Conservation (phyloP, 2,329 filamentous ascomycete genomes). For the Domatiomyces globalis region DNA sequence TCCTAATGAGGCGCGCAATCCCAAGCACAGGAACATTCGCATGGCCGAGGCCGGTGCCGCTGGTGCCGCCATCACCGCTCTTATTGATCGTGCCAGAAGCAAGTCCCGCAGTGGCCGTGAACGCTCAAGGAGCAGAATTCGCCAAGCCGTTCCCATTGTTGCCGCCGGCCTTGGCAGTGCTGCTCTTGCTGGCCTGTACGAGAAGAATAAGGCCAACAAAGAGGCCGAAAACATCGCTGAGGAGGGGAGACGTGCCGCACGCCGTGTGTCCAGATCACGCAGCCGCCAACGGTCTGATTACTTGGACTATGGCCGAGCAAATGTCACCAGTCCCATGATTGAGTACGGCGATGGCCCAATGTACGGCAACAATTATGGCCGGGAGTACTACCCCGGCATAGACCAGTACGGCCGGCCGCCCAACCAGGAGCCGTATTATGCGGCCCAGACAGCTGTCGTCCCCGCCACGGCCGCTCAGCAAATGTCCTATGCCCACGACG, state of each 20-base stretch:
- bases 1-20: conserved; percentile 25
- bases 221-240: conserved; percentile 27
- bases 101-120: conserved; percentile 41
- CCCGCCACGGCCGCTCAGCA: conserved; percentile 24
- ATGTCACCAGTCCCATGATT: conserved; percentile 40
- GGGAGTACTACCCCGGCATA: conserved; percentile 30
- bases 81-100: conserved; percentile 44
- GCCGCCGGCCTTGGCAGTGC: conserved; percentile 48
- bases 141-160: conserved; percentile 45
- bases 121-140: conserved; percentile 41
- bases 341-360: conserved; percentile 52
- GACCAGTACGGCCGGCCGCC: conserved; percentile 32
- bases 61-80: conserved; percentile 47
- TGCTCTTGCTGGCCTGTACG: conserved; percentile 47
- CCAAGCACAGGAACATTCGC: conserved; percentile 41
- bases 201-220: conserved; percentile 47
- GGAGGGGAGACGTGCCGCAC: conserved; percentile 16
- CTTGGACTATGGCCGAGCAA: conserved; percentile 28
- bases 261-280: conserved; percentile 33
- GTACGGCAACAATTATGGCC: conserved; percentile 38
- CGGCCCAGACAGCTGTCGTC: conserved; percentile 26
- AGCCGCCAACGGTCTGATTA: conserved; percentile 29
- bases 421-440: conserved; percentile 27
- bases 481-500: conserved; percentile 20
- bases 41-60: conserved; percentile 49